Base-by-base conservation (phyloP, 306 rosid species). In the Sechiopsis laciniata region DNA sequence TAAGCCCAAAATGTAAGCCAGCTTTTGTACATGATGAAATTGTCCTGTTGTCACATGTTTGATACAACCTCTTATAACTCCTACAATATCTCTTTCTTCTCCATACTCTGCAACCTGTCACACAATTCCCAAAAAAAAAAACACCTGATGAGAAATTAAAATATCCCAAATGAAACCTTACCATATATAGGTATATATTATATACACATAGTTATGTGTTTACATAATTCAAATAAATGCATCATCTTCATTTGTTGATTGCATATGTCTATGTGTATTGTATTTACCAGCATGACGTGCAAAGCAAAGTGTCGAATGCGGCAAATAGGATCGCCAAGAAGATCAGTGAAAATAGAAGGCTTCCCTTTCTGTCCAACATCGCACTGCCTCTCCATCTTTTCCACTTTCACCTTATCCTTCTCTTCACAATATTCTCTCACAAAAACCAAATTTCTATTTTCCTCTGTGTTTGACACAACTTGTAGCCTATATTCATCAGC, bases 1-100 rank as follows among this genome's bases (percentile, higher is more conserved):
- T 1, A 94, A 90, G 10, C 98, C 98, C 85, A 94, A 77, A 75
- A 94, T 82, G 84, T 90, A 93, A 75, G 91, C 98, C 57, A 93
- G 69, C 84, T 86, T 85, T 21, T 78, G 88, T 75, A 73, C 84
- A 73, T 66, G 78, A 74, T 62, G 77, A 13, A 87, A 86, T 77
- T 83, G 83, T 70, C 88, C 92, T 76, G 81, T 75, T 50, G 92
- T 76, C 26, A 86, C 98, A 75, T 85, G 84, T 75, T 94, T 94
- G 13, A 89, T 87, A 78, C 96, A 94, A n/a, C 96, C 98, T 48
- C 96, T 87, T 81, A 94, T 82, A 73, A 86, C 85, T 55, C 98
- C 98, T 15, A 86, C 90, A 57, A 89, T 83, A 76, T 87, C 88
- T 73, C 84, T 82, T 29, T 56, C 85, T 77, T 83, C 86, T 75